Conservation (phyloP, 2,329 filamentous ascomycete genomes). For the Verticillium nubilum region DNA sequence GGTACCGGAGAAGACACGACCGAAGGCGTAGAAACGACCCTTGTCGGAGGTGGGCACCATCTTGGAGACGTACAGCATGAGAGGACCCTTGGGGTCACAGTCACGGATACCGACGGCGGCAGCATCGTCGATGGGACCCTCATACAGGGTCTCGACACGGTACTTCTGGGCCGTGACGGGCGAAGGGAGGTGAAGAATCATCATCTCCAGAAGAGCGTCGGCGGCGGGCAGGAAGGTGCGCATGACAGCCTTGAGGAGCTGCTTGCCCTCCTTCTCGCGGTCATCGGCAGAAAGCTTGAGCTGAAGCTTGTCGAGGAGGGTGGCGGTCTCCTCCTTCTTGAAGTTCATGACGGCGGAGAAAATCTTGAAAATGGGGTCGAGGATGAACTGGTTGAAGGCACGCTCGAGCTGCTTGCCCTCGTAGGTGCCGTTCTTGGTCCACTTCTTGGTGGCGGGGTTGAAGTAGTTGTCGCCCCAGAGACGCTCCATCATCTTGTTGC, state of each 20-base stretch:
- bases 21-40: constrained; percentile 99
- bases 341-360: constrained; percentile 96
- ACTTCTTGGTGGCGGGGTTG: constrained; percentile 99
- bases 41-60: constrained; percentile 99
- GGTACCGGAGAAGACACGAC: constrained; percentile 99
- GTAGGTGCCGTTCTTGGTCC: constrained; percentile 79
- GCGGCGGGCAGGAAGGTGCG: constrained; percentile 97
- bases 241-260: constrained; percentile 97
- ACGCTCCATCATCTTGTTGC: constrained; percentile 99
- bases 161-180: constrained; percentile 94
- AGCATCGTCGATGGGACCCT: constrained; percentile 91
- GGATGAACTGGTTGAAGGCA: constrained; percentile 99
- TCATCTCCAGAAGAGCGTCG: constrained; percentile 98
- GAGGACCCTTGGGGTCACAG: constrained; percentile 94
- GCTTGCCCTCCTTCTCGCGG: constrained; percentile 93
- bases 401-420: constrained; percentile 91
- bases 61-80: constrained; percentile 99
- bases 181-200: constrained; percentile 98
- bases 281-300: constrained; percentile 87
- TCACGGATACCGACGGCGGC: constrained; percentile 95
- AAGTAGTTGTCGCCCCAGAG: constrained; percentile 99
- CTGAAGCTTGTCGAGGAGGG: constrained; percentile 84
- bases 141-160: constrained; percentile 97
- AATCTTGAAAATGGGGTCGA: constrained; percentile 99
- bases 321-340: constrained; percentile 87